Evolutionary conservation across 805 yeast genomes (phyloP), one percentile per base, ranked within the genome.

Genomic region (Kuraishia floccosa): DNA sequence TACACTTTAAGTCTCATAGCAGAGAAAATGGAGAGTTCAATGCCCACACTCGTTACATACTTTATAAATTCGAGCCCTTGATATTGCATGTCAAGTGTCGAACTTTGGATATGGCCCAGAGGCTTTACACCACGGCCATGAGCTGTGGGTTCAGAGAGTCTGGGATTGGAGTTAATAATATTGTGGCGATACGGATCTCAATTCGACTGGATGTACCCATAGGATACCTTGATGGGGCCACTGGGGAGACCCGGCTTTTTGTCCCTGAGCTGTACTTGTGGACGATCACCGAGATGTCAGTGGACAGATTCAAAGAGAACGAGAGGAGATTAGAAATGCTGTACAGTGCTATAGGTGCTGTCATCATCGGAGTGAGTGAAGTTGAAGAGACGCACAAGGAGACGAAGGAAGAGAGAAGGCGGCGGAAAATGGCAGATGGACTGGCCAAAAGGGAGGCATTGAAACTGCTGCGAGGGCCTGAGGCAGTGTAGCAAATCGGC

Each of bases 111-210:
- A 52, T 64, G 4, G 94, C 95, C 0, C 60, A 65, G n/a, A 54
- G 53, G 24, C 50, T 85, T 8, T 82, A 76, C 39, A 69, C 75
- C 23, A 54, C 69, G 1, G 94, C 94, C 0, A 77, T 84, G 83
- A 65, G 68, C 2, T 78, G 91, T 54, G 95, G 95, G 3, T 85
- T 79, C 45, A 63, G 95, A 44, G 95, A 85, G 50, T 68, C 83
- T 19, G 95, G 95, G 1, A 82, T 85, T 28, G 93, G 93, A 6
- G 63, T 76, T 19, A 82, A 84, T 43, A 70, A 73, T 41, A 61
- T 78, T 9, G 93, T 85, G 5, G 95, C 86, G 0, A 68, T 85
- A 13, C 60, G 95, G 39, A 79, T 73, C 1, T 74, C 84, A 4
- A 74, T 85, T 35, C 71, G 72, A 38, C 50, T 85, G 16, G 94